Conservation (phyloP, 2,329 filamentous ascomycete genomes). For the Aspergillus fumigatiaffinis region DNA sequence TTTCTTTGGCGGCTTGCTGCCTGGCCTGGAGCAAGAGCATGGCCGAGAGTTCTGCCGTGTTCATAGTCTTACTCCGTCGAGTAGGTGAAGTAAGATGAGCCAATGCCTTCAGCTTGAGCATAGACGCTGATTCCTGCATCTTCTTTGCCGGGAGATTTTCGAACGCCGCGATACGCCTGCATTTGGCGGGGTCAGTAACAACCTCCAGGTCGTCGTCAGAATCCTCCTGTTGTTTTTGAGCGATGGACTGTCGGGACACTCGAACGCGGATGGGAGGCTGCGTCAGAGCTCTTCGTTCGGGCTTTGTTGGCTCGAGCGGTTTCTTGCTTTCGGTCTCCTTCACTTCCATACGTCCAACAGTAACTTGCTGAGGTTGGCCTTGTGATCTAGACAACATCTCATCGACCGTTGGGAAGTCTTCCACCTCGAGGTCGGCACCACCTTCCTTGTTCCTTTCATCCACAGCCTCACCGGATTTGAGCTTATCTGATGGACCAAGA, state of each 20-base stretch:
- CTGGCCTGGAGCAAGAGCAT: constrained; percentile 68
- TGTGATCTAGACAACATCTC: constrained; percentile 29
- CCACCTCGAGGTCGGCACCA: constrained; percentile 11
- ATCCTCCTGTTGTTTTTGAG: constrained; percentile 34
- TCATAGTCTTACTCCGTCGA: constrained; percentile 57
- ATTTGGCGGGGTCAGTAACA: constrained; percentile 41
- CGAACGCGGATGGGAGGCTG: constrained; percentile 38
- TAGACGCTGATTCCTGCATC: constrained; percentile 55
- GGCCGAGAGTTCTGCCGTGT: constrained; percentile 63
- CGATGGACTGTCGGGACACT: constrained; percentile 36
- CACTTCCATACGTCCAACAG: constrained; percentile 5
- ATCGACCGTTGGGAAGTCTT: constrained; percentile 40
- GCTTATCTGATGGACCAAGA: constrained; percentile 20
- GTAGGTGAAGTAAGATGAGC: constrained; percentile 64
- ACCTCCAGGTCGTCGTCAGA: constrained; percentile 62
- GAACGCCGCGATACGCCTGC: constrained; percentile 57
- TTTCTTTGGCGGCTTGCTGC: constrained; percentile 73
- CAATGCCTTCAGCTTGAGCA: constrained; percentile 67
- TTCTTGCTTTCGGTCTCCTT: constrained; percentile 6
- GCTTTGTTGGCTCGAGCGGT: constrained; percentile 24
- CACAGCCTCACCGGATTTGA: background rate
- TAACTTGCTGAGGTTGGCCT: constrained; percentile 10
- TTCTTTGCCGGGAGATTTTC: constrained; percentile 63
- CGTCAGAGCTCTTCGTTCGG: constrained; percentile 24
- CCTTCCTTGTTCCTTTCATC: background rate